phyloP scores from a whole-genome alignment of 345 rosid species.

The Gossypium sturtianum region DNA sequence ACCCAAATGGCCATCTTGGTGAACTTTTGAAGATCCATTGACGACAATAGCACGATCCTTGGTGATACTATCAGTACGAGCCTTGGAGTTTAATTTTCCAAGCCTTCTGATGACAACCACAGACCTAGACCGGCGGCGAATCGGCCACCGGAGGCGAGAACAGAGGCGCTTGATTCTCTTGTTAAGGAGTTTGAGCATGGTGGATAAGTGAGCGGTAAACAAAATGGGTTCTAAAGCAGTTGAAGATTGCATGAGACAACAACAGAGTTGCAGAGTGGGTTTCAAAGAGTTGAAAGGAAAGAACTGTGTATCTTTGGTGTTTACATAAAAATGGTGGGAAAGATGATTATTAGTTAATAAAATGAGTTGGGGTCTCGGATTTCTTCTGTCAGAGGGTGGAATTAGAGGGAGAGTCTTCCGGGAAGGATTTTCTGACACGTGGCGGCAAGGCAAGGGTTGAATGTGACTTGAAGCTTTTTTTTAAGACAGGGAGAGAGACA shows the following conservation, averaged over 20 bases:
- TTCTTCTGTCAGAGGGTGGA: neutral
- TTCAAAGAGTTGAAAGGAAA: neutral
- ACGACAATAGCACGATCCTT: neutral
- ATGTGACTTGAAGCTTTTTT: neutral
- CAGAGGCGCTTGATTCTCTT: constrained; percentile 44
- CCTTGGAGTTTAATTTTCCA: constrained; percentile 29
- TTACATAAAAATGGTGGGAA: neutral
- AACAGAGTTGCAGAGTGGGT: constrained; percentile 19
- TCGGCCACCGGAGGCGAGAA: constrained; percentile 61
- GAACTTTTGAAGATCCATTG: constrained; percentile 35
- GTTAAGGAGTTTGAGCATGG: constrained; percentile 54
- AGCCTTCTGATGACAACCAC: constrained; percentile 40
- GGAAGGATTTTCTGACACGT: constrained; percentile 24
- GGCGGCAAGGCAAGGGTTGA: constrained; percentile 11
- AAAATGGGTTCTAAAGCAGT: constrained; percentile 9
- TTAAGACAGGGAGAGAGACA: neutral
- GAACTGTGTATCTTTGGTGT: neutral
- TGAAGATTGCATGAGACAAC: constrained; percentile 19
- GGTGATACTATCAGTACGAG: constrained; percentile 1
- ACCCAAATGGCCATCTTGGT: constrained; percentile 31
- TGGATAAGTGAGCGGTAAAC: constrained; percentile 13
- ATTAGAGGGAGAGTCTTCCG: constrained; percentile 13
- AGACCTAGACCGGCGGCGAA: constrained; percentile 42
- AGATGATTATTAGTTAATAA: neutral
- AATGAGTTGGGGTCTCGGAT: too few relatives aligned